phyloP scores from a whole-genome alignment of 306 rosid genomes.

The Macrotyloma uniflorum region DNA sequence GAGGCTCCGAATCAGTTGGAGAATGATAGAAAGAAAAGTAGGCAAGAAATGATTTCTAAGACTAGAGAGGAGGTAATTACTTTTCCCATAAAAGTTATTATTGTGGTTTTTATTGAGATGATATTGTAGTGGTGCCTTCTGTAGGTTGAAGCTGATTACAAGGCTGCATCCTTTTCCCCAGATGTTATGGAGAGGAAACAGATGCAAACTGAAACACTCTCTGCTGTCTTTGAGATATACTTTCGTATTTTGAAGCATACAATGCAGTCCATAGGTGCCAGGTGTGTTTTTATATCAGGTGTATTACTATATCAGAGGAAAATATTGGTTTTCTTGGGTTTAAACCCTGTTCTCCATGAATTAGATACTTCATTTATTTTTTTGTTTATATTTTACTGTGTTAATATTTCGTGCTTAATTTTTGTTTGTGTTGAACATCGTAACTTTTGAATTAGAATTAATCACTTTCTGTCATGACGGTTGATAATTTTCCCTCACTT shows the following conservation, averaged over 20 bases:
- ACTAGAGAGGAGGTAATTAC: constrained; percentile 78
- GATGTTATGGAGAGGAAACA: constrained; percentile 71
- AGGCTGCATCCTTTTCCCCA: constrained; percentile 76
- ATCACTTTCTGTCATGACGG: constrained; percentile 33
- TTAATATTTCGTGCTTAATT: constrained; percentile 6
- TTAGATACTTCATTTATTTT: background rate
- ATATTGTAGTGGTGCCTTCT: constrained; percentile 30
- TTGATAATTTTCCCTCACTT: constrained; percentile 39
- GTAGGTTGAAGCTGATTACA: constrained; percentile 95
- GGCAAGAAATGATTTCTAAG: constrained; percentile 62
- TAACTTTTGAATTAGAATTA: background rate
- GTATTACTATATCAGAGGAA: background rate
- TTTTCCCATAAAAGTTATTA: background rate
- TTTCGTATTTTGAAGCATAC: constrained; percentile 89
- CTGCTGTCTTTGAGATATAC: constrained; percentile 92
- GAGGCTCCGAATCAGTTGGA: constrained; percentile 62
- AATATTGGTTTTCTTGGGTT: background rate
- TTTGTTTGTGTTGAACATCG: background rate
- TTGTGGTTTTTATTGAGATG: constrained; percentile 33
- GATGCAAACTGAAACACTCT: constrained; percentile 87
- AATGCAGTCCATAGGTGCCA: constrained; percentile 53
- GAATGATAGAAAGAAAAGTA: constrained; percentile 74
- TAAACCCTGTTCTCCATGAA: constrained; percentile 7
- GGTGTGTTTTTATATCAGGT: constrained; percentile 50
- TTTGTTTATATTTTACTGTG: background rate